Base-by-base conservation (phyloP, 2,329 filamentous ascomycete species). In the Penicillium decumbens region DNA sequence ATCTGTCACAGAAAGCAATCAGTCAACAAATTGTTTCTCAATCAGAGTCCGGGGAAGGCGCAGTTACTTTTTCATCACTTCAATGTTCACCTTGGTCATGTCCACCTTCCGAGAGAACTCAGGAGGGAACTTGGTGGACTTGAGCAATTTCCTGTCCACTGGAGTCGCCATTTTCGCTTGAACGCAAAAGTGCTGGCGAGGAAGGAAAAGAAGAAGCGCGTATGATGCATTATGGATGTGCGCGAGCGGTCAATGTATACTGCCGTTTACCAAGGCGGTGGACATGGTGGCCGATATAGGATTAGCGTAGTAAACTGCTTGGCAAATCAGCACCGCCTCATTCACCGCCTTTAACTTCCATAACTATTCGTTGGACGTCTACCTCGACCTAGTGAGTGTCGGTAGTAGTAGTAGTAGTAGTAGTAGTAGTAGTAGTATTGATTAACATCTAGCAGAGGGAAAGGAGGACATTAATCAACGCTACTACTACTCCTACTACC, bases 101-200 rank as follows among this genome's bases (percentile, higher is more conserved):
- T 98, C 91, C 57, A 98, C 93, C 76, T 96, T 96, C 68, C 88
- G 84, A 67, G 82, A 92, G 75, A 97, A 98, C 66, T 96, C 90
- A 6, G 85, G 80, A 40, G 93, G 93, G 57, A 96, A 97, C 67
- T 95, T 96, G 48, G 91, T 97, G 71, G 85, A 85, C 78, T 86
- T 88, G 49, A 96, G 76, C 63, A 95, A 81, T 77, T 95, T 95
- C 58, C 88, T 85, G 72, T 96, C 92, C 54, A 93, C 89, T 58
- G 83, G 87, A 47, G 86, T 85, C 61, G 88, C 86, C 89, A 93
- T 93, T 58, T 56, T 75, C 55, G 30, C 24, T 23, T 24, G 23
- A 15, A 29, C n/a, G 37, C n/a, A 24, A 27, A 32, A 45, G 39
- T 43, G 45, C 20, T 37, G 38, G 42, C 29, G 49, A 39, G 41